Evolutionary conservation across 2,329 filamentous ascomycete genomes (phyloP), one percentile per base, ranked within the genome.

Genomic region (Phaeosphaeria sp.): DNA sequence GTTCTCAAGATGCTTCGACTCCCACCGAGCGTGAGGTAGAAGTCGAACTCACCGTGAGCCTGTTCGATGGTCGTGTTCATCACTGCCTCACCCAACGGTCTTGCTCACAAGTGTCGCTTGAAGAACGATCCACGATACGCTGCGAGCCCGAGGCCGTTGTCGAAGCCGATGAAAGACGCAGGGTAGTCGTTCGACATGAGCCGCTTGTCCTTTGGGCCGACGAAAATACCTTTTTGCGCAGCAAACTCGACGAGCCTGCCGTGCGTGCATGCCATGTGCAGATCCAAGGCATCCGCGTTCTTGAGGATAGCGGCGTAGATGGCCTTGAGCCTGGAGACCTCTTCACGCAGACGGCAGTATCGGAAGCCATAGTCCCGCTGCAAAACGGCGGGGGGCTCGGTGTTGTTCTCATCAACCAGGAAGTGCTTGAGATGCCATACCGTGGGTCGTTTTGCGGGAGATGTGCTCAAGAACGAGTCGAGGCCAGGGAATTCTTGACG

Each of bases 351-450:
- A 0, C 25, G 55, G 17, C 64, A 67, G 6, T 51, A 50, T 0
- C 30, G 45, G 18, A 68, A 70, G 0, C 69, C 69, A 8, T 68
- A 74, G 24, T 73, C 71, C 0, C 63, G 56, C 5, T 56, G 53
- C 0, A 72, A 40, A 2, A 42, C 55, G 0, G 57, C 49, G 1
- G 48, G 39, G 0, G 71, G 63, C 2, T 69, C 58, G 1, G 52
- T 62, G 9, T 49, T 56, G 0, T 27, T 6, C 0, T 17, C 5
- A 1, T 53, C 39, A 0, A 49, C 36, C 0, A 72, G 20, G 47
- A 71, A 74, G 1, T 72, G 67, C 0, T 64, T 52, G 0, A 74
- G 53, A 0, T 59, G 54, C 50, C 56, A 72, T 0, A 73, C 63
- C 0, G 64, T 63, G 2, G 53, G 43, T 0, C 65, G 61, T 8